Base-by-base conservation (phyloP, 148 eudicot genomes). In the Camellia lanceoleosa region DNA sequence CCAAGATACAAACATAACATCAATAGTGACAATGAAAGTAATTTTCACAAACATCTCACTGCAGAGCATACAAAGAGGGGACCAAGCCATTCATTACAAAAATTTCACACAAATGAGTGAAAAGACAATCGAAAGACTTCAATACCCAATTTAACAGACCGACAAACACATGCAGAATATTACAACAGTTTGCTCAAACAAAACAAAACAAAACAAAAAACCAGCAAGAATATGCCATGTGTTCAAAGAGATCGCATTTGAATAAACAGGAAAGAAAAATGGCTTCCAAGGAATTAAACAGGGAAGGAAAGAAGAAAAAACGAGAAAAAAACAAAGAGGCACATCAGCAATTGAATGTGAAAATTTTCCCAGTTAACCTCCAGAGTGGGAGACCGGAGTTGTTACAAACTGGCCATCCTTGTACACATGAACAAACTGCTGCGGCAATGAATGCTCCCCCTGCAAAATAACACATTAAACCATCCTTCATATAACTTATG, bases 361-460 rank as follows among this genome's bases (percentile, higher is more conserved):
- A 51, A 23, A 46, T 61, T 59, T 60, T 19, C 55, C 68, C 56
- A 64, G 78, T 92, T 86, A 96, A 65, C 84, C 98, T 74, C 97
- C 99, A 64, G 98, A 94, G 90, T 96, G 99, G 46, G 98, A 87
- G 83, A 92, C 90, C 7, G 99, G 97, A 71, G 91, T 90, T 20
- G 99, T 94, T 73, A 89, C 85, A 56, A 96, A 94, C 46, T 90
- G 92, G 55, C 97, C 97, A 84, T 96, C 94, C 87, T 87, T 84
- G 87, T 74, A 96, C 14, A 68, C 81, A 74, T 96, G 98, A 78
- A 91, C 76, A 78, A 84, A 94, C 83, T 96, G 99, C 88, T 96
- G 98, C 18, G 99, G 99, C 82, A 96, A 85, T 80, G 95, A 79
- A 87, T 94, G 92, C 89, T 96, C 98, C 63, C 75, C 94, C 99